phyloP scores from a whole-genome alignment of 1,139 yeast species.

The Candida pseudocylindracea region DNA sequence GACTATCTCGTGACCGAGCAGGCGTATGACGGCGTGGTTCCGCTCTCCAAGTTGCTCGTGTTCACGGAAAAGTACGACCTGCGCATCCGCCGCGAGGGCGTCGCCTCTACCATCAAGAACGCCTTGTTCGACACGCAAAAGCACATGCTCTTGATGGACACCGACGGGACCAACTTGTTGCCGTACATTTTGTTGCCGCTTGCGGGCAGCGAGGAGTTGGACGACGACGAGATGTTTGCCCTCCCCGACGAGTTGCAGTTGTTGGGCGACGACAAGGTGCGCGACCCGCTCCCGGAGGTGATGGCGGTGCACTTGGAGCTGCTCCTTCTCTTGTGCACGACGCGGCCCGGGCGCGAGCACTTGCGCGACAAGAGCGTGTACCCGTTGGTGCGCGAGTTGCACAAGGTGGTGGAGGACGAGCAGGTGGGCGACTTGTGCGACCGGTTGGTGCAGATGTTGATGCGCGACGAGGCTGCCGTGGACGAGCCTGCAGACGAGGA shows the following conservation, averaged over 20 bases:
- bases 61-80: constrained; percentile 69
- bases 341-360: constrained; percentile 46
- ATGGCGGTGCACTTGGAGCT: constrained; percentile 58
- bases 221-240: constrained; percentile 63
- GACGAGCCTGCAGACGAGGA: constrained; percentile 7
- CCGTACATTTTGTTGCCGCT: constrained; percentile 72
- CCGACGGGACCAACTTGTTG: constrained; percentile 46
- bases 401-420: constrained; percentile 43
- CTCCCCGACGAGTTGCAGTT: constrained; percentile 81
- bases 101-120: constrained; percentile 82
- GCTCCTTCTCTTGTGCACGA: constrained; percentile 53
- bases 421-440: constrained; percentile 48
- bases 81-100: constrained; percentile 73
- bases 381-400: constrained; percentile 67
- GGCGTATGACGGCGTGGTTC: constrained; percentile 55
- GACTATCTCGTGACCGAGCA: constrained; percentile 53
- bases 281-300: constrained; percentile 52
- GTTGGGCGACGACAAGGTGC: constrained; percentile 48
- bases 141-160: constrained; percentile 36
- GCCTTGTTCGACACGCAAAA: constrained; percentile 59
- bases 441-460: constrained; percentile 61
- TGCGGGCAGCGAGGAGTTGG: constrained; percentile 65
- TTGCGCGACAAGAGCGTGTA: constrained; percentile 65
- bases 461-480: constrained; percentile 64
- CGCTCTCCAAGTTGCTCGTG: constrained; percentile 58